Percentiles rank a stretch among this genome's conserved stretches.
phyloP scores from a whole-genome alignment of 2,329 filamentous ascomycete genomes.

The Cordyceps farinosa region DNA sequence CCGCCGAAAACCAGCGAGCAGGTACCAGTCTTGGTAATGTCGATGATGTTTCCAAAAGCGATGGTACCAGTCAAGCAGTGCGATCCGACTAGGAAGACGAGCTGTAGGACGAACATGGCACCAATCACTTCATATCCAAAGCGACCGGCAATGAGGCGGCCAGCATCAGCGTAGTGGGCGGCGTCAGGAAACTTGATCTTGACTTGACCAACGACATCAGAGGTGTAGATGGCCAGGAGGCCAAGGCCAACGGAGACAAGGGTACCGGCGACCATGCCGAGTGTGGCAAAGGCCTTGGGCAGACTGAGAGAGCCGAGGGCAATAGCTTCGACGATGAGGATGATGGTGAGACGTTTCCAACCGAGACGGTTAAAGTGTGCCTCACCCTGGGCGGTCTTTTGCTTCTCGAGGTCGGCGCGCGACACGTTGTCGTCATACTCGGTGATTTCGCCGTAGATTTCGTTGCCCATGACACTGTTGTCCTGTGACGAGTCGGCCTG shows the following conservation, averaged over 20 bases:
- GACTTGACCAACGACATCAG: slow-evolving; percentile 45
- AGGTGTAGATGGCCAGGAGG: slow-evolving; percentile 46
- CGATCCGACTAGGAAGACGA: slow-evolving; percentile 68
- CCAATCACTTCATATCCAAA: slow-evolving; percentile 61
- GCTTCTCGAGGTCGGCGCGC: slow-evolving; percentile 42
- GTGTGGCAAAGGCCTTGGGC: slow-evolving; percentile 48
- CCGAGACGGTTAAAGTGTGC: slow-evolving; percentile 51
- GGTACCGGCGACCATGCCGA: slow-evolving; percentile 51
- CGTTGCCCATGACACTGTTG: slow-evolving; percentile 27
- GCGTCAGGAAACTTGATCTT: slow-evolving; percentile 54
- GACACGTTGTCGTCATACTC: slow-evolving; percentile 35
- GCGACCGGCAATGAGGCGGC: slow-evolving; percentile 56
- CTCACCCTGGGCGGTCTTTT: slow-evolving; percentile 42
- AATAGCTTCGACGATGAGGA: slow-evolving; percentile 56
- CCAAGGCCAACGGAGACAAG: slow-evolving; percentile 42
- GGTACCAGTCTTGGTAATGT: slow-evolving; percentile 39
- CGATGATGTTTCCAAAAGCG: slow-evolving; percentile 62
- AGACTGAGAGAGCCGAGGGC: slow-evolving; percentile 52
- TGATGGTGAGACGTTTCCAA: slow-evolving; percentile 54
- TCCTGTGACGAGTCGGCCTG: slow-evolving; percentile 11
- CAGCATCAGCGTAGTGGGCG: slow-evolving; percentile 65
- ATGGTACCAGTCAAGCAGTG: slow-evolving; percentile 69
- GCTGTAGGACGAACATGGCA: slow-evolving; percentile 57
- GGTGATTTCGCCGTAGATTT: slow-evolving; percentile 32
- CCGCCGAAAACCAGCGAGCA: slow-evolving; percentile 46